Evolutionary conservation across 108 stramenopile genomes (phyloP).

Genomic region (Nitzschia inconspicua): DNA sequence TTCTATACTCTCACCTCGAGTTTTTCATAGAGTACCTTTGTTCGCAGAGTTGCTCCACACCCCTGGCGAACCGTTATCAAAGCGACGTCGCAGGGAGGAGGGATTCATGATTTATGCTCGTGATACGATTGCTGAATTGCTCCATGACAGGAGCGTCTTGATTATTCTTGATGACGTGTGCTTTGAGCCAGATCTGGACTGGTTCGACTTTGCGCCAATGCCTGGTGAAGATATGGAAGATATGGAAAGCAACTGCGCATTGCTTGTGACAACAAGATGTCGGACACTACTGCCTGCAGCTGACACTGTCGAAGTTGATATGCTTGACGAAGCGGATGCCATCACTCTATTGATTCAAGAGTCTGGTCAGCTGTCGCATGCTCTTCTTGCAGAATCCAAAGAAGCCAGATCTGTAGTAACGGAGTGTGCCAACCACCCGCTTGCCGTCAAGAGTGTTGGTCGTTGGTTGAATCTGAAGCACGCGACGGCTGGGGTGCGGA

Average conservation of each 20-base stretch:
- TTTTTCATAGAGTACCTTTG: slow-evolving; percentile 38
- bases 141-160: slow-evolving; percentile 47
- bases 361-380: slow-evolving; percentile 49
- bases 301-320: slow-evolving; percentile 61
- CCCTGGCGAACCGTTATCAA: slow-evolving; percentile 49
- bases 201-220: slow-evolving; percentile 65
- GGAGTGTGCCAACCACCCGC: slow-evolving; percentile 64
- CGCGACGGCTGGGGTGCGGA: slow-evolving; percentile 57
- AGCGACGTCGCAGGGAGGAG: slow-evolving; percentile 52
- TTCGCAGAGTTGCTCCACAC: slow-evolving; percentile 55
- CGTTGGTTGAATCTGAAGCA: slow-evolving; percentile 74
- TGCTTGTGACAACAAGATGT: slow-evolving; percentile 55
- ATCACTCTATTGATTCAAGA: slow-evolving; percentile 59
- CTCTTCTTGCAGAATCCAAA: slow-evolving; percentile 42
- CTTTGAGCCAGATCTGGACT: slow-evolving; percentile 63
- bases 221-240: slow-evolving; percentile 32
- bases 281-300: slow-evolving; percentile 41
- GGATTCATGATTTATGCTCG: slow-evolving; percentile 72
- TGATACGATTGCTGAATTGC: slow-evolving; percentile 56
- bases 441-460: slow-evolving; percentile 73
- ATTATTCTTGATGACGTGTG: slow-evolving; percentile 70
- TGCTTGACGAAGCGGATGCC: slow-evolving; percentile 57
- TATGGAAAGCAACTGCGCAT: slow-evolving; percentile 39
- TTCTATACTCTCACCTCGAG: too few species aligned
- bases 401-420: slow-evolving; percentile 48